phyloP scores from a whole-genome alignment of 495 filamentous ascomycete genomes.

The Penicillium pulvis region DNA sequence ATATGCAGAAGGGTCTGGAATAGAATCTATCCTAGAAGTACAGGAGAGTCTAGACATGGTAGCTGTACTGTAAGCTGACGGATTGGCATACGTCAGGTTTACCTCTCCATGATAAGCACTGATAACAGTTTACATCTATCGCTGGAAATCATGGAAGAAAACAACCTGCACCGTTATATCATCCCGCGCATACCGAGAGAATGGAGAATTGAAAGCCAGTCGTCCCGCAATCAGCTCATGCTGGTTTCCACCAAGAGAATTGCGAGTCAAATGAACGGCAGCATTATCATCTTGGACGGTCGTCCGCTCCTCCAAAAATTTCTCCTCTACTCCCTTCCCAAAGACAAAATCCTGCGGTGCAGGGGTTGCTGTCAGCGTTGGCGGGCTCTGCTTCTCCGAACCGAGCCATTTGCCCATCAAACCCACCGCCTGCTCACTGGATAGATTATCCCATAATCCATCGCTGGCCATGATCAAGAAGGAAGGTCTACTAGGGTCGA shows the following conservation, averaged over 20 bases:
- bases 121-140: not conserved
- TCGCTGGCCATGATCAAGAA: conserved; percentile 68
- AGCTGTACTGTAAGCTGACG: not conserved
- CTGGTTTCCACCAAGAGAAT: conserved; percentile 62
- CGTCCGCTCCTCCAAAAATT: conserved; percentile 41
- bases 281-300: conserved; percentile 61
- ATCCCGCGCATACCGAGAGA: conserved; percentile 52
- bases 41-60: not conserved
- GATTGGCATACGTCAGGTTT: not conserved
- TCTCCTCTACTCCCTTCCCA: conserved; percentile 18
- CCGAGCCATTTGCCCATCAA: conserved; percentile 59
- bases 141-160: conserved; percentile 48
- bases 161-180: conserved; percentile 66
- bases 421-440: conserved; percentile 59
- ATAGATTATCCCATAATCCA: conserved; percentile 64
- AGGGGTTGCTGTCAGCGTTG: conserved; percentile 16
- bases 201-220: conserved; percentile 50
- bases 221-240: conserved; percentile 57
- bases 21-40: not conserved
- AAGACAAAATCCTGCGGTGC: conserved; percentile 34
- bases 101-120: not conserved
- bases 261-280: conserved; percentile 62
- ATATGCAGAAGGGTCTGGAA: not conserved
- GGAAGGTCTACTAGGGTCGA: conserved; percentile 47
- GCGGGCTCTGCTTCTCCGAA: conserved; percentile 19